phyloP scores from a whole-genome alignment of 202 grass and related monocot genomes.

The Cymbopogon flexuosus region DNA sequence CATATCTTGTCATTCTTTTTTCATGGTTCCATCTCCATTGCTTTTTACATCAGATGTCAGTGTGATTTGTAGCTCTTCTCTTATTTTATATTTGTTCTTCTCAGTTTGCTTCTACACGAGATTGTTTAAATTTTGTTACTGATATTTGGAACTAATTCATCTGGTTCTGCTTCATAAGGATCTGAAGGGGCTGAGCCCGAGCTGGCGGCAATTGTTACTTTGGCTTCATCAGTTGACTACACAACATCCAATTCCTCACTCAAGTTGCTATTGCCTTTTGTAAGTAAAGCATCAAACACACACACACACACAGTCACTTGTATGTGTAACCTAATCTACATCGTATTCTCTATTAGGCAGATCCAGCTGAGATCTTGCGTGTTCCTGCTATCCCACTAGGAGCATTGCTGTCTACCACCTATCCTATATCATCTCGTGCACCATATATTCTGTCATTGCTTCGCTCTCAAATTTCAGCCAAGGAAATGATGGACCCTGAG shows the following conservation, averaged over 20 bases:
- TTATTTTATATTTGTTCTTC: slow-evolving; percentile 18
- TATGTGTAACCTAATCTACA: slow-evolving; percentile 33
- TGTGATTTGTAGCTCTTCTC: slow-evolving; percentile 18
- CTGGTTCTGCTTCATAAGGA: slow-evolving; percentile 49
- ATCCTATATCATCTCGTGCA: slow-evolving; percentile 72
- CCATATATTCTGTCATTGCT: slow-evolving; percentile 78
- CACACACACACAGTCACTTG: not conserved
- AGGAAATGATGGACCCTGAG: slow-evolving; percentile 98
- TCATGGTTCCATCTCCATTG: not conserved
- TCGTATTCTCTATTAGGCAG: slow-evolving; percentile 58
- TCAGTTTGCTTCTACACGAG: not conserved
- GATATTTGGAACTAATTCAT: slow-evolving; percentile 30
- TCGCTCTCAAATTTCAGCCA: slow-evolving; percentile 80
- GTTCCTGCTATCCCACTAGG: slow-evolving; percentile 88
- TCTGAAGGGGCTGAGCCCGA: slow-evolving; percentile 48
- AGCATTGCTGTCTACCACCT: slow-evolving; percentile 67
- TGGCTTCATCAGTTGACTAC: slow-evolving; percentile 93
- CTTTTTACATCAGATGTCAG: not conserved
- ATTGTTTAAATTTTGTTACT: not conserved
- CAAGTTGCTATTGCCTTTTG: slow-evolving; percentile 85
- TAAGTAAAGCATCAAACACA: slow-evolving; percentile 35
- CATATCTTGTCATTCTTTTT: slow-evolving; percentile 3
- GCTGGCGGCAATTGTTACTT: slow-evolving; percentile 73
- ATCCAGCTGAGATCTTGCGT: slow-evolving; percentile 72
- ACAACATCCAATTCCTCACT: slow-evolving; percentile 92